Base-by-base conservation (phyloP, 2,329 filamentous ascomycete species). In the Colletotrichum magnum region DNA sequence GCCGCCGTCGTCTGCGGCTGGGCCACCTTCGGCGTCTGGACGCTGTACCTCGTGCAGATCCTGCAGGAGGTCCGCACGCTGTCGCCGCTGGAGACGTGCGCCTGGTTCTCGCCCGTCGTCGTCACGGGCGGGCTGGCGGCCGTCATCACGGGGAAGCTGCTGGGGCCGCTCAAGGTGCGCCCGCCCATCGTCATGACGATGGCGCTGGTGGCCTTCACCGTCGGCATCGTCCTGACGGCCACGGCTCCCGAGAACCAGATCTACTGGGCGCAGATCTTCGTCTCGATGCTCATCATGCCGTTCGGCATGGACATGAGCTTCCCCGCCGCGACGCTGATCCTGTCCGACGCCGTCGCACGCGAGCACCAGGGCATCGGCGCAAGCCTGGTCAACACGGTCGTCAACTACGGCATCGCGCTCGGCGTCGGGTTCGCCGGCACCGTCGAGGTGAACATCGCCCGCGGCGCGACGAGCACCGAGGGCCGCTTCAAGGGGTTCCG, bases 231-330 rank as follows among this genome's bases (percentile, higher is more conserved):
- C 6, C 72, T 88, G 6, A 81, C 83, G 28, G 82, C 82, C 10
- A 83, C 82, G 10, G 81, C 85, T 2, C 88, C 89, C 0, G 79
- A 84, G 0, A 72, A 83, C 5, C 88, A 92, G 75, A 85, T 80
- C 0, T 93, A 92, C 78, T 93, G 91, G 91, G 82, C 81, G 18
- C 87, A 91, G 70, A 82, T 86, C 0, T 93, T 93, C 74, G 83
- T 90, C 10, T 83, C 83, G 3, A 81, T 88, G 5, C 26, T 92
- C 3, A 74, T 92, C 53, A 88, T 88, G 77, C 86, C 88, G 0
- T 90, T 86, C 73, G 89, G 89, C 2, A 90, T 92, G 86, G 89
- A 93, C 75, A 91, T 92, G 84, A 88, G 84, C 2, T 91, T 91
- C 72, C 90, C 90, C 0, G 87, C 89, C 0, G 88, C 87, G 0